Conservation (phyloP, 2,329 filamentous ascomycete species). For the Aspergillus phoenicis region DNA sequence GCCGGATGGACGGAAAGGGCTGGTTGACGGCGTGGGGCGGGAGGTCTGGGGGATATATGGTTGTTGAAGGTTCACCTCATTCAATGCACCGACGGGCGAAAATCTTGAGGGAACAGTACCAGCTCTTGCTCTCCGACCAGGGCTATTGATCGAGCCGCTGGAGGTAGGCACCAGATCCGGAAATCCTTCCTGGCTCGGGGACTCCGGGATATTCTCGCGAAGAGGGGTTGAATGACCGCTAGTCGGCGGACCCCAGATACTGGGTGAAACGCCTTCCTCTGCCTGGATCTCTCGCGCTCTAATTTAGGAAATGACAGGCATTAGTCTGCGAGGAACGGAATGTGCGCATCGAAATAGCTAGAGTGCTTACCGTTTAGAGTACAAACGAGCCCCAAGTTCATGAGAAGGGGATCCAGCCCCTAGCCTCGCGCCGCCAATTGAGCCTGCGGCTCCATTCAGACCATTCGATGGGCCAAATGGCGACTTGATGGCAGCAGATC, state of each 20-base stretch:
- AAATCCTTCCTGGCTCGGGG: slow-evolving; percentile 87
- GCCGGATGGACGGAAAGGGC: slow-evolving; percentile 73
- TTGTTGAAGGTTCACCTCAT: slow-evolving; percentile 57
- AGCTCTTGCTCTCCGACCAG: slow-evolving; percentile 79
- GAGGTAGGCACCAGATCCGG: slow-evolving; percentile 80
- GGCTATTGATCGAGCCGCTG: slow-evolving; percentile 64
- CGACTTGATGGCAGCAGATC: slow-evolving; percentile 66
- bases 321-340: slow-evolving; percentile 12
- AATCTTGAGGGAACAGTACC: slow-evolving; percentile 96
- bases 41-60: slow-evolving; percentile 73
- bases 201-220: slow-evolving; percentile 96
- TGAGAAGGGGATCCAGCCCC: slow-evolving; percentile 96
- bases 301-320: slow-evolving; percentile 7
- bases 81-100: slow-evolving; percentile 71
- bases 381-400: slow-evolving; percentile 79
- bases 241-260: slow-evolving; percentile 91
- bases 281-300: slow-evolving; percentile 96
- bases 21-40: slow-evolving; percentile 81
- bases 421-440: slow-evolving; percentile 65
- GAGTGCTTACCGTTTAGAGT: slow-evolving; percentile 80
- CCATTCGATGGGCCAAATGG: slow-evolving; percentile 70
- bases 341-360: slow-evolving; percentile 1
- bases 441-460: slow-evolving; percentile 55
- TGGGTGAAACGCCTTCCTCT: slow-evolving; percentile 80
- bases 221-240: slow-evolving; percentile 95